Evolutionary conservation across 2,329 filamentous ascomycete species (phyloP), one percentile per base, ranked within the genome.

Genomic region (Davidsoniella virescens): DNA sequence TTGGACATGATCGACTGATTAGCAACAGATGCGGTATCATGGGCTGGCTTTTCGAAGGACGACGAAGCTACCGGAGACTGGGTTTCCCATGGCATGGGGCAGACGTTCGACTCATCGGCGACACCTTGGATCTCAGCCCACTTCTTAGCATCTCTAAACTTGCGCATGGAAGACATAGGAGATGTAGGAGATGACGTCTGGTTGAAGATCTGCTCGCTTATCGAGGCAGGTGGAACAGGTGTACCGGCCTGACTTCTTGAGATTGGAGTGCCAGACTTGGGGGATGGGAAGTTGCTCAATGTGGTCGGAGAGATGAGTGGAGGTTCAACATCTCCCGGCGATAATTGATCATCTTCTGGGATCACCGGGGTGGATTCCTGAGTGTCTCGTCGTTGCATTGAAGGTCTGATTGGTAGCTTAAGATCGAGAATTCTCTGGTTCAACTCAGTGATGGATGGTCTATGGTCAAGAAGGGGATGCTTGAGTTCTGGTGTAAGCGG

Each of bases 91-190:
- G 49, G 49, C 18, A 42, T 16, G 12, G 36, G 42, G 4, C 26
- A 41, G 18, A 50, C 17, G 37, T 40, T 36, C 7, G 49, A 50
- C 17, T 50, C 49, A 17, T 50, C 49, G 18, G 49, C 26, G 17
- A 50, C 33, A 23, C 49, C 49, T 9, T 50, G 49, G 9, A 50
- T 25, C 33, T 50, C 49, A 16, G 33, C 36, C 49, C 49, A 50
- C 16, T 50, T 50, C 33, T 45, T 45, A 3, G 49, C 6, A 37
- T 50, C 41, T 37, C 38, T 44, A 9, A 12, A 26, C n/a, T 50
- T 50, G 18, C 36, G 41, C 9, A 20, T 38, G 20, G 41, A 39
- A 12, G 33, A 26, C 20, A 44, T 14, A 8, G 42, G 18, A 26
- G 23, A 25, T 23, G 14, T 44, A 26, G 42, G 42, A 44, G 20